Percentiles rank a stretch among this genome's conserved stretches.
Evolutionary conservation across 116 monocot genomes (phyloP).

Genomic region (Posidonia oceanica): DNA sequence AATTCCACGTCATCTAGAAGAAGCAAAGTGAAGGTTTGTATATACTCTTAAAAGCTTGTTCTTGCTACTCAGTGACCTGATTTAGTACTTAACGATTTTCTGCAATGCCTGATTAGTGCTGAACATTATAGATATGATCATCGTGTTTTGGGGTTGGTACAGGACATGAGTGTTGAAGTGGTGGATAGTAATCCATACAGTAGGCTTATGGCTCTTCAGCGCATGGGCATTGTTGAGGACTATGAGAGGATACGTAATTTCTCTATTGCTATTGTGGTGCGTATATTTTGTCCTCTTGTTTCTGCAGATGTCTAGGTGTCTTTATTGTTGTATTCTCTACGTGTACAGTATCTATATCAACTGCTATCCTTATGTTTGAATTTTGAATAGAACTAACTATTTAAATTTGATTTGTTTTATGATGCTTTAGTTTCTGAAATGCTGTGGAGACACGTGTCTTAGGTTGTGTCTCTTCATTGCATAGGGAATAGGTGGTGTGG

Average conservation of each 20-base stretch:
- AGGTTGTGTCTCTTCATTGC: neutral
- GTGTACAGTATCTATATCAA: too few species aligned
- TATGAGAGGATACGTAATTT: slow-evolving; percentile 6
- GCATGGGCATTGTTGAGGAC: slow-evolving; percentile 41
- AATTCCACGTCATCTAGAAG: slow-evolving; percentile 2
- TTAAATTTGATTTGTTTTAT: neutral
- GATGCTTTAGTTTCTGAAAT: neutral
- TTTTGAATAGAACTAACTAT: too few species aligned
- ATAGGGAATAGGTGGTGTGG: slow-evolving; percentile 96
- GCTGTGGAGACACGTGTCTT: neutral
- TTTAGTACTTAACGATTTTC: neutral
- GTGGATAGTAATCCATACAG: slow-evolving; percentile 94
- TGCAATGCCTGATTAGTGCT: neutral
- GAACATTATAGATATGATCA: neutral
- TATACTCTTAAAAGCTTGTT: neutral
- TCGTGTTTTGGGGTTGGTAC: neutral
- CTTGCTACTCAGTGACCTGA: neutral
- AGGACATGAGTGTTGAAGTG: slow-evolving; percentile 96
- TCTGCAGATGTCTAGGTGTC: neutral
- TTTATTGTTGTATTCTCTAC: too few species aligned
- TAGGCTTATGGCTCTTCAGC: slow-evolving; percentile 93
- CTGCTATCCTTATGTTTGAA: too few species aligned
- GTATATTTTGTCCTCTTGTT: neutral
- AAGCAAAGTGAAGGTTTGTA: slow-evolving; percentile 8
- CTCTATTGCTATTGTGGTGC: slow-evolving; percentile 13